Evolutionary conservation across 148 eudicot genomes (phyloP).

Genomic region (Rhododendron henanense): DNA sequence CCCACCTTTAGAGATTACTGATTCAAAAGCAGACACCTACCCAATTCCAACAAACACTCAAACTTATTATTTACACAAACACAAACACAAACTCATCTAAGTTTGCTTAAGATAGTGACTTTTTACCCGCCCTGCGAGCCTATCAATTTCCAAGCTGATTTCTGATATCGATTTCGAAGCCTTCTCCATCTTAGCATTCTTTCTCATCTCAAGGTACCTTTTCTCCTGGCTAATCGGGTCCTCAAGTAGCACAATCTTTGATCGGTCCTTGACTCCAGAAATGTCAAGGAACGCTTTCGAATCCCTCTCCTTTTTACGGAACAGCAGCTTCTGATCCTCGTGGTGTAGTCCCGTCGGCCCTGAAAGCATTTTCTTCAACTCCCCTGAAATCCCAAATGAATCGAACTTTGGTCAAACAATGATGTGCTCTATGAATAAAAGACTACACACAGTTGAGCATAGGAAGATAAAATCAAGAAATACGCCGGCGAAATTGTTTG

Average conservation of each 20-base stretch:
- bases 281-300: constrained; percentile 66
- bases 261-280: constrained; percentile 76
- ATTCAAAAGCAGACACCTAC: constrained; percentile 73
- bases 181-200: constrained; percentile 69
- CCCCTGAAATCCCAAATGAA: constrained; percentile 43
- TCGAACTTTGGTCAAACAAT: neutral
- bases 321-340: constrained; percentile 74
- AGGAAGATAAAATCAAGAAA: too few relatives aligned
- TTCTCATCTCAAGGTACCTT: constrained; percentile 75
- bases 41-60: constrained; percentile 17
- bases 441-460: neutral
- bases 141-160: constrained; percentile 81
- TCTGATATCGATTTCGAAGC: constrained; percentile 69
- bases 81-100: neutral
- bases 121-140: constrained; percentile 74
- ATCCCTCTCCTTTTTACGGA: constrained; percentile 69
- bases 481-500: too few relatives aligned
- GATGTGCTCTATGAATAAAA: neutral
- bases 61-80: neutral
- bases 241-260: constrained; percentile 70
- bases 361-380: constrained; percentile 76
- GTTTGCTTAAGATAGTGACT: neutral
- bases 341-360: constrained; percentile 90
- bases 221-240: constrained; percentile 85
- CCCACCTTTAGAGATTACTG: constrained; percentile 62